phyloP scores from a whole-genome alignment of 192 early-diverging fungal species.

The Backusella luteola region DNA sequence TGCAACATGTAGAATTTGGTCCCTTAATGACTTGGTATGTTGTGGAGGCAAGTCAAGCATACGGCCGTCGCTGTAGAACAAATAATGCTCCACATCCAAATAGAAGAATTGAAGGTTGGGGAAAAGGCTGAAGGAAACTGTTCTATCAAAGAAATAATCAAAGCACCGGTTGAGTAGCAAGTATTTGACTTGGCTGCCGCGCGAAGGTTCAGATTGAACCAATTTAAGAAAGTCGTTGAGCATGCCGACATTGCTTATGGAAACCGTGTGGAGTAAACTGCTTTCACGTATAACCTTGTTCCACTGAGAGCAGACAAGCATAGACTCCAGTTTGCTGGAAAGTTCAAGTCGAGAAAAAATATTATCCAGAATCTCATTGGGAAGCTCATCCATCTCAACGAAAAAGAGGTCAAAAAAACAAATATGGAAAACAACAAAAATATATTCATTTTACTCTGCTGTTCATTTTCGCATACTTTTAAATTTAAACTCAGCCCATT shows the following conservation, averaged over 20 bases:
- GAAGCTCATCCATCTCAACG: background rate
- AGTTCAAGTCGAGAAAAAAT: background rate
- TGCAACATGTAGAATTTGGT: background rate
- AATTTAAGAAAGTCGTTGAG: background rate
- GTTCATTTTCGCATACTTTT: background rate
- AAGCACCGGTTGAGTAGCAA: background rate
- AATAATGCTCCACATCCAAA: background rate
- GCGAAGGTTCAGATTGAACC: background rate
- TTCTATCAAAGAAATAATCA: background rate
- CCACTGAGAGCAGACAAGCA: background rate
- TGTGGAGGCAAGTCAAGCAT: conserved; percentile 2
- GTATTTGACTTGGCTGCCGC: background rate
- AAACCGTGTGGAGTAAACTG: background rate
- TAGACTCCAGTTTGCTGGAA: background rate
- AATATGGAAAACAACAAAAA: background rate
- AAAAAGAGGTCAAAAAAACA: background rate
- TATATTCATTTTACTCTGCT: background rate
- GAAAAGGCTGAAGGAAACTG: background rate
- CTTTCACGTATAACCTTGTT: background rate
- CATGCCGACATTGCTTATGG: conserved; percentile 3
- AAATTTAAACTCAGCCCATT: background rate
- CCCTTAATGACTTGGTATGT: background rate
- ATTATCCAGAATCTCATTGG: background rate
- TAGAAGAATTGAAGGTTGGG: background rate
- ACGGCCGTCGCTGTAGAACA: background rate